Evolutionary conservation across 768 basidiomycete species (phyloP), one percentile per base, ranked within the genome.

Genomic region (Rhodotorula graminis): DNA sequence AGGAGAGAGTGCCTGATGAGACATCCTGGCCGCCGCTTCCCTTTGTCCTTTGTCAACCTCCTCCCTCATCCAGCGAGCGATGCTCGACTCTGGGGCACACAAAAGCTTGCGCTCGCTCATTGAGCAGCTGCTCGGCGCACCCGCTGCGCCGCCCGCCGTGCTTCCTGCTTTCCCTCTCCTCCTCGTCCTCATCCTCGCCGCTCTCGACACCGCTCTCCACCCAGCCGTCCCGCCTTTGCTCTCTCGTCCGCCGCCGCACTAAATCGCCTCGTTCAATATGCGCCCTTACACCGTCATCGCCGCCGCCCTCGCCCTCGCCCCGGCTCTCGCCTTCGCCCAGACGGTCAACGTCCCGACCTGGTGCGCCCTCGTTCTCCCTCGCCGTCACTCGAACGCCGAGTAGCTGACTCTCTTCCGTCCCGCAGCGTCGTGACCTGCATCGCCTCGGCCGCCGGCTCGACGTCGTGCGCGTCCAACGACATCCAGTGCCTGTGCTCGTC

Each of bases 391-490:
- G 2, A 6, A 31, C n/a, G 29, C 37, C 46, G 1, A 47, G 15
- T 5, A 33, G 14, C 42, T 16, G 42, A 23, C 33, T 0, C 25
- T 52, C 47, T 37, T 37, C 1, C 16, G 9, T 25, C 18, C 3
- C 7, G 10, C 71, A 72, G 71, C 63, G 71, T 72, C 67, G 11
- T 61, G 31, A 27, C 19, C 19, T 72, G 71, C 58, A 64, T 72
- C 59, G 63, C 56, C 53, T 2, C 23, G 2, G 33, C 63, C 14
- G 58, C 71, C 11, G 59, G 52, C 0, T 29, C 61, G 25, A 69
- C 71, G 1, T 68, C 67, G 11, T 72, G 71, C 59, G 40, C 64
- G 29, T 27, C 71, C 3, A 27, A 58, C 44, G 71, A 72, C 67
- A 27, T 50, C 18, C 29, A 49, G 50, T 72, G 71, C 67, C 67